Conservation (phyloP, 78 protist species). For the Isochrysis galbana region DNA sequence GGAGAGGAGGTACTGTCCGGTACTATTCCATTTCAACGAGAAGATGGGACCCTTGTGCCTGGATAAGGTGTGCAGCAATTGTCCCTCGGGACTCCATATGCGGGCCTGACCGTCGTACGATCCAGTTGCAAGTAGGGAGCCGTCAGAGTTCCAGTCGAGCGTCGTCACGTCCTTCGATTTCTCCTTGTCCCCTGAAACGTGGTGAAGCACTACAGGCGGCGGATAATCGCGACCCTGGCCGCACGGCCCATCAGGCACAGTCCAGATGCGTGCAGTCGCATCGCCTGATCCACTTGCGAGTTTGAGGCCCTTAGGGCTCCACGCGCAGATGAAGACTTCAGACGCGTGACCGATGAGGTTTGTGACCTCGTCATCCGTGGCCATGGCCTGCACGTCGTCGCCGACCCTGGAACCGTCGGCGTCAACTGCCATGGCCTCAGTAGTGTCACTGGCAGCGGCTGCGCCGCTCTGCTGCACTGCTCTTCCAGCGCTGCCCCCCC, state of each 20-base stretch:
- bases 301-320: conserved; percentile 53
- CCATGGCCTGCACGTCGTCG: neutral
- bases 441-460: neutral
- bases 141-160: conserved; percentile 86
- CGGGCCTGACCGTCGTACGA: conserved; percentile 91
- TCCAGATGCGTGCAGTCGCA: conserved; percentile 88
- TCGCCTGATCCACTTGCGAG: conserved; percentile 78
- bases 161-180: conserved; percentile 84
- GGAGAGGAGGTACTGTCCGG: conserved; percentile 73
- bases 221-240: neutral
- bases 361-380: conserved; percentile 55
- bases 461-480: neutral
- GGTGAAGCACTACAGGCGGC: neutral
- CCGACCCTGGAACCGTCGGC: neutral
- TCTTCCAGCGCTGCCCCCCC: neutral
- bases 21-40: conserved; percentile 87
- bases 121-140: conserved; percentile 88
- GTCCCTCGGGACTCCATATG: conserved; percentile 53
- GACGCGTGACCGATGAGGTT: conserved; percentile 63
- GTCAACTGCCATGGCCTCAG: neutral
- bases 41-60: conserved; percentile 87
- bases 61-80: conserved; percentile 55
- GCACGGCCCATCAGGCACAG: neutral
- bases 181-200: neutral
- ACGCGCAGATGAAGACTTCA: conserved; percentile 83